Conservation (phyloP, 768 basidiomycete species). For the Boletus rubroflammeus region DNA sequence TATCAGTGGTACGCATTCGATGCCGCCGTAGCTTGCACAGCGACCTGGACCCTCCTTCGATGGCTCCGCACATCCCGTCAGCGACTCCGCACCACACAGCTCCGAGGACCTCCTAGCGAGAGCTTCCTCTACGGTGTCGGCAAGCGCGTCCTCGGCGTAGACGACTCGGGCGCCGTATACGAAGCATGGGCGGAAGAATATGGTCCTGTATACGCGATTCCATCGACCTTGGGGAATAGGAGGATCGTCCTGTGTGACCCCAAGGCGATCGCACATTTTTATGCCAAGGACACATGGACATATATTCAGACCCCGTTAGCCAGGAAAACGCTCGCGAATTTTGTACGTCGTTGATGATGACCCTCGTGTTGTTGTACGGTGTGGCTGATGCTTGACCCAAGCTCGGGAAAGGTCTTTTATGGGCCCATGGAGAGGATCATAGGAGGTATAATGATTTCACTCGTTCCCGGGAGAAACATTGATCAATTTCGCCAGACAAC, state of each 20-base stretch:
- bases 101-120: slow-evolving; percentile 17
- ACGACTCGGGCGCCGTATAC: slow-evolving; percentile 8
- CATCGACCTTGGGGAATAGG: slow-evolving; percentile 9
- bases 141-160: not conserved
- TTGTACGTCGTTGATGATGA: not conserved
- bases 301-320: slow-evolving; percentile 40
- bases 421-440: slow-evolving; percentile 42
- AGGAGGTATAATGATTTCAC: slow-evolving; percentile 30
- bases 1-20: not conserved
- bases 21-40: not conserved
- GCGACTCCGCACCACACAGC: slow-evolving; percentile 4
- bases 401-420: slow-evolving; percentile 31
- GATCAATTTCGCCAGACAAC: slow-evolving; percentile 23
- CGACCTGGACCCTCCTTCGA: slow-evolving; percentile 5
- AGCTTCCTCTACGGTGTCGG: slow-evolving; percentile 18
- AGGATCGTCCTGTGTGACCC: slow-evolving; percentile 36
- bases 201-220: slow-evolving; percentile 15
- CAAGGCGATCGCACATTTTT: slow-evolving; percentile 28
- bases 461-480: not conserved
- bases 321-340: slow-evolving; percentile 29
- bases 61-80: slow-evolving; percentile 31
- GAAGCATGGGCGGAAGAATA: slow-evolving; percentile 22
- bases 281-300: slow-evolving; percentile 16
- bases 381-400: not conserved
- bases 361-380: not conserved